These are phyloP conservation scores for Beauveria australis DNA, from an alignment of 2,329 filamentous ascomycete species.

Conservation along the genomic window DNA sequence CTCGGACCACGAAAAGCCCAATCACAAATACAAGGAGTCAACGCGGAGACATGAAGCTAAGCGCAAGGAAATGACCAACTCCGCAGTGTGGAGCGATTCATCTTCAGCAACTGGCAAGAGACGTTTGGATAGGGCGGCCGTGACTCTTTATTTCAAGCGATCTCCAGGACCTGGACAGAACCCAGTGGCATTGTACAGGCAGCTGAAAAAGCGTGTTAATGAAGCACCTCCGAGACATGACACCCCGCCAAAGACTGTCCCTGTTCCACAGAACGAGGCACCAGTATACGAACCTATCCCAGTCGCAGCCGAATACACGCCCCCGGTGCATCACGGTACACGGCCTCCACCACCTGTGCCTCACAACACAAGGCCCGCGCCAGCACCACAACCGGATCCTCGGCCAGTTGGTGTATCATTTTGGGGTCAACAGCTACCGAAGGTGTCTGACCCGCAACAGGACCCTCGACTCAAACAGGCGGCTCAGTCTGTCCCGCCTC, in stretches of 20 bases:
- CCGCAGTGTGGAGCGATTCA: no score
- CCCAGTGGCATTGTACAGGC: background rate
- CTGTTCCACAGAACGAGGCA: background rate
- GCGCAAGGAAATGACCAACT: background rate
- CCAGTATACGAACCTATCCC: background rate
- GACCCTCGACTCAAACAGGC: background rate
- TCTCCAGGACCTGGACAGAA: background rate
- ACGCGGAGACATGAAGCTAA: background rate
- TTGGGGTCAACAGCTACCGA: background rate
- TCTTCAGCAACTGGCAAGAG: background rate
- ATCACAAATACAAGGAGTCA: background rate
- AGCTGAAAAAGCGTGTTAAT: background rate
- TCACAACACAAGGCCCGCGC: background rate
- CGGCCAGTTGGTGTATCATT: background rate
- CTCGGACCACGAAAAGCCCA: background rate
- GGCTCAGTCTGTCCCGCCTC: background rate
- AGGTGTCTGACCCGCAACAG: background rate
- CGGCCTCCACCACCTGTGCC: background rate
- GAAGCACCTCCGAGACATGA: background rate
- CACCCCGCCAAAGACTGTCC: background rate
- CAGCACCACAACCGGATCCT: background rate
- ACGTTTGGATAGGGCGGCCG: background rate
- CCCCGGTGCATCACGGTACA: background rate
- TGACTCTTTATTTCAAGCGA: background rate
- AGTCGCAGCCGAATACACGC: background rate